A percentile compares a stretch with the other conserved stretches of the same genome.
Evolutionary conservation across 768 basidiomycete species (phyloP).

Genomic region (Lactarius vividus): DNA sequence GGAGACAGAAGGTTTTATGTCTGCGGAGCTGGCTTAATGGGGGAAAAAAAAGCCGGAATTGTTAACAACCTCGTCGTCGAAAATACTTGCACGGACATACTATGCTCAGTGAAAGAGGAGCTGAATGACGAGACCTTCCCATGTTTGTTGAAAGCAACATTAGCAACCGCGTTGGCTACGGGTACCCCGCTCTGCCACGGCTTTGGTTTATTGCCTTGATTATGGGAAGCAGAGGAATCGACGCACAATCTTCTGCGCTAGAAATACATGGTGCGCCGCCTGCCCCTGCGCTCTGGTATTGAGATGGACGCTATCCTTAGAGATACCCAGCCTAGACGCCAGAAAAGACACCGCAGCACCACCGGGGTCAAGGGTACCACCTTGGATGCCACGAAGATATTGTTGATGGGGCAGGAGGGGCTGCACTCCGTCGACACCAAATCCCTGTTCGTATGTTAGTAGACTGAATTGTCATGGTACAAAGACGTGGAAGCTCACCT

Average conservation of each 20-base stretch:
- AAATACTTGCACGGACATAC: slow-evolving; percentile 30
- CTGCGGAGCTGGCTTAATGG: slow-evolving; percentile 25
- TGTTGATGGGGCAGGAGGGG: slow-evolving; percentile 25
- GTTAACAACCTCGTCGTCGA: neutral
- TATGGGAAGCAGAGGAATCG: neutral
- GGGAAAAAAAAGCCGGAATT: too few species aligned
- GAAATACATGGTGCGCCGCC: slow-evolving; percentile 27
- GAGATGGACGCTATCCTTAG: slow-evolving; percentile 21
- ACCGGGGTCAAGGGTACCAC: slow-evolving; percentile 22
- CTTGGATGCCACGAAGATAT: slow-evolving; percentile 20
- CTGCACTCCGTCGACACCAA: slow-evolving; percentile 29
- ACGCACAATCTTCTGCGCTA: slow-evolving; percentile 30
- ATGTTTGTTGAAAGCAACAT: slow-evolving; percentile 44
- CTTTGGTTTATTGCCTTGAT: neutral
- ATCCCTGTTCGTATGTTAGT: slow-evolving; percentile 27
- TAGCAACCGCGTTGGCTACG: slow-evolving; percentile 44
- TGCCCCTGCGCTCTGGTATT: slow-evolving; percentile 27
- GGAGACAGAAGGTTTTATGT: slow-evolving; percentile 40
- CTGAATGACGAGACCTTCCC: slow-evolving; percentile 45
- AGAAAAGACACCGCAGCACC: slow-evolving; percentile 31
- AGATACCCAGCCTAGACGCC: slow-evolving; percentile 28
- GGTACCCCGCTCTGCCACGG: slow-evolving; percentile 35
- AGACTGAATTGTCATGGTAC: neutral
- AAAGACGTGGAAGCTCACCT: slow-evolving; percentile 26
- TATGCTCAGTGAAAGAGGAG: slow-evolving; percentile 45